These are phyloP conservation scores for Acephala macrosclerotiorum DNA, from an alignment of 2,329 filamentous ascomycete genomes.

Conservation along the genomic window DNA sequence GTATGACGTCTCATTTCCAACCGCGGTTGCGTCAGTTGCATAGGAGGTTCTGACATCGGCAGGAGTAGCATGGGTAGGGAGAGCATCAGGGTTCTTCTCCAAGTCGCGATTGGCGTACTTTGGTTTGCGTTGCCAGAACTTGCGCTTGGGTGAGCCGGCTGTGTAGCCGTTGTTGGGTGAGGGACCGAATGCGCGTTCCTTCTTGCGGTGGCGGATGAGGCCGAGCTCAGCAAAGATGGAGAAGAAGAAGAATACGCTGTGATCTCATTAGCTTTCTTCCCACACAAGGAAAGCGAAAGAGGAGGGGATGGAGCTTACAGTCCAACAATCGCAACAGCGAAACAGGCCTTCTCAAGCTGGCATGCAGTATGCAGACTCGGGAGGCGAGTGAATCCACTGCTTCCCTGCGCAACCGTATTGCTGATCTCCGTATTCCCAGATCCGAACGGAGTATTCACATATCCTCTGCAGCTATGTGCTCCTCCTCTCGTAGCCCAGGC, in stretches of 20 bases:
- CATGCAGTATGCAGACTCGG: conserved; percentile 68
- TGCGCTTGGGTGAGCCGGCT: conserved; percentile 56
- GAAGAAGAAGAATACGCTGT: conserved; percentile 76
- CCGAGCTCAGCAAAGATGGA: conserved; percentile 74
- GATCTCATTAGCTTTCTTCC: conserved; percentile 12
- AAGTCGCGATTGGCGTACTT: conserved; percentile 32
- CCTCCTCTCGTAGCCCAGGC: conserved; percentile 77
- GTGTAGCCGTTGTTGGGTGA: conserved; percentile 74
- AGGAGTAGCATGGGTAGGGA: conserved; percentile 50
- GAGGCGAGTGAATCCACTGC: conserved; percentile 49
- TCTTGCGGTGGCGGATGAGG: conserved; percentile 74
- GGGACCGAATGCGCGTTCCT: conserved; percentile 76
- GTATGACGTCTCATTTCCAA: conserved; percentile 24
- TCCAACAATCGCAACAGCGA: conserved; percentile 80
- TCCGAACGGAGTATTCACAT: conserved; percentile 74
- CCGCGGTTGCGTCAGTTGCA: conserved; percentile 40
- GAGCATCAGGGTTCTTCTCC: conserved; percentile 42
- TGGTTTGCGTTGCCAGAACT: conserved; percentile 42
- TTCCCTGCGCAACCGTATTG: conserved; percentile 52
- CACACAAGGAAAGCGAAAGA: too few relatives aligned
- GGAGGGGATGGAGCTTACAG: conserved; percentile 61
- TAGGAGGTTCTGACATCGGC: conserved; percentile 43
- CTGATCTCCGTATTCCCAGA: conserved; percentile 56
- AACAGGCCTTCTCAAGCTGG: conserved; percentile 75
- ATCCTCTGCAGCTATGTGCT: conserved; percentile 68